phyloP scores from a whole-genome alignment of 306 rosid genomes.

The Sophora flavescens region DNA sequence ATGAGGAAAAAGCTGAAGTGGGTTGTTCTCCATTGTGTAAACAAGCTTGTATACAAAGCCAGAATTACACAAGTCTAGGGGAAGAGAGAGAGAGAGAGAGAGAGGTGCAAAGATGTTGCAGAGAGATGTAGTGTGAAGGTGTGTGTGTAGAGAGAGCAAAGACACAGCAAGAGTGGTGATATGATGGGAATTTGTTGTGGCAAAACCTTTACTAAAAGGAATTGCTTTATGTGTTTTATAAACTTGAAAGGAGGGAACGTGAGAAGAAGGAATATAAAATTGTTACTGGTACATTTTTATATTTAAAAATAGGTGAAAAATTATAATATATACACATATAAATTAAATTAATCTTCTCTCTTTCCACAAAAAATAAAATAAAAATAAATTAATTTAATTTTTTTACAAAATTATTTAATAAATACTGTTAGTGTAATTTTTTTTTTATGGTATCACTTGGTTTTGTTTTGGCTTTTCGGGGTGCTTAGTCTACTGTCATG shows the following conservation, averaged over 20 bases:
- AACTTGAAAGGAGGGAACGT: slow-evolving; percentile 66
- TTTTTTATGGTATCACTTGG: no score
- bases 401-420: no score
- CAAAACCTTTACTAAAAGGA: slow-evolving; percentile 75
- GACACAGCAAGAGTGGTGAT: slow-evolving; percentile 53
- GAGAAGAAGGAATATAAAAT: slow-evolving; percentile 48
- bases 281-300: neutral
- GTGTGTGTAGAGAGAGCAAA: slow-evolving; percentile 54
- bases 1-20: slow-evolving; percentile 54
- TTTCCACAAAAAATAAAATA: no score
- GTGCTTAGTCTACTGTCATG: no score
- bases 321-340: no score
- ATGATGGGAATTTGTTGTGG: slow-evolving; percentile 73
- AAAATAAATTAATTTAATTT: no score
- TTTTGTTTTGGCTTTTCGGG: no score
- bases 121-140: slow-evolving; percentile 38
- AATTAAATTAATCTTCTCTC: no score
- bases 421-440: no score
- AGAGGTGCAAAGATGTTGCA: slow-evolving; percentile 42
- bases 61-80: slow-evolving; percentile 43
- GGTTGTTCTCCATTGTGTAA: slow-evolving; percentile 75
- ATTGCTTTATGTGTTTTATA: slow-evolving; percentile 58
- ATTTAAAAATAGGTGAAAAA: no score
- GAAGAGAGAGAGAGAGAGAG: slow-evolving; percentile 49
- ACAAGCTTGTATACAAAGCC: slow-evolving; percentile 50